Evolutionary conservation across 2,329 filamentous ascomycete genomes (phyloP).

Genomic region (Pyrenophora teres): DNA sequence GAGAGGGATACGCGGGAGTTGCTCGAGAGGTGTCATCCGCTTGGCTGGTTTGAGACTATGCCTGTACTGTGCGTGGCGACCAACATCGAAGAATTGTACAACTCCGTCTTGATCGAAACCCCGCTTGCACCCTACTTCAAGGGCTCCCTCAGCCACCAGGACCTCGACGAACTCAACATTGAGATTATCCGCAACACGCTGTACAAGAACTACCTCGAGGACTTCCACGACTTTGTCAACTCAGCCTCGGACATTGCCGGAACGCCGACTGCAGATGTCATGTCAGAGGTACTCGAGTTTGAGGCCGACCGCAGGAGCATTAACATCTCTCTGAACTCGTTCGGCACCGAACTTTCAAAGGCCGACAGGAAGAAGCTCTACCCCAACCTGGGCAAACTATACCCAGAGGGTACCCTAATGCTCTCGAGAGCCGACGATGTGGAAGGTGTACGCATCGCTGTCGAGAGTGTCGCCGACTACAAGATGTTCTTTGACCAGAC

Average conservation of each 20-base stretch:
- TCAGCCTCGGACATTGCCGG: constrained; percentile 82
- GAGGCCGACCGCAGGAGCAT: constrained; percentile 96
- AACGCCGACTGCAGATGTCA: constrained; percentile 89
- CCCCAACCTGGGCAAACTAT: constrained; percentile 85
- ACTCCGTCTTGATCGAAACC: constrained; percentile 95
- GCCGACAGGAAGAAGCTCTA: constrained; percentile 94
- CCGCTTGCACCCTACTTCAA: constrained; percentile 97
- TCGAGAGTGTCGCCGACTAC: constrained; percentile 92
- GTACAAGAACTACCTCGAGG: constrained; percentile 99
- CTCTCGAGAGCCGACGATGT: constrained; percentile 92
- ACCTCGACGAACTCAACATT: constrained; percentile 98
- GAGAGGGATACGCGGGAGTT: constrained; percentile 96
- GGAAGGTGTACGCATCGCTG: constrained; percentile 89
- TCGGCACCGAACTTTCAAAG: constrained; percentile 95
- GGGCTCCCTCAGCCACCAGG: constrained; percentile 91
- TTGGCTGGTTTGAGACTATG: constrained; percentile 99
- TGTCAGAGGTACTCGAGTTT: constrained; percentile 94
- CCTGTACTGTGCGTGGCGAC: constrained; percentile 96
- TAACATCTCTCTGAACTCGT: constrained; percentile 99
- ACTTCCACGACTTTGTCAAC: constrained; percentile 95
- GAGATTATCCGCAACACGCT: constrained; percentile 98
- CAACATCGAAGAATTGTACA: constrained; percentile 98
- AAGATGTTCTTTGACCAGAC: constrained; percentile 95
- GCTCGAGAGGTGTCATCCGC: constrained; percentile 90
- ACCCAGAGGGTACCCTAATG: constrained; percentile 94